phyloP scores from a whole-genome alignment of 306 rosid genomes.

The Quercus cerris region DNA sequence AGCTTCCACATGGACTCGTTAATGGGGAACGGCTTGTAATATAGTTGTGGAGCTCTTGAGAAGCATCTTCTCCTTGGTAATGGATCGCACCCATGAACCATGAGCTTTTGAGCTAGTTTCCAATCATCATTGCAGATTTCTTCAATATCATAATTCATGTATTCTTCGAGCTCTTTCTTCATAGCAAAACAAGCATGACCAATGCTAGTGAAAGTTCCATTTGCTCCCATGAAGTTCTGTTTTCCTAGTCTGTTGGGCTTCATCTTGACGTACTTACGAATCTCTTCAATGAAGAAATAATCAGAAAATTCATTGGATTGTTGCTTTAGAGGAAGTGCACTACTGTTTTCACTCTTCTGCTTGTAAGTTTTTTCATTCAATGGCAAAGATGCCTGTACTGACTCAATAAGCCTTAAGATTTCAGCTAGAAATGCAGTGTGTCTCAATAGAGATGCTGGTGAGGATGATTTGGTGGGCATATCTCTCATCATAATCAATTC shows the following conservation, averaged over 20 bases:
- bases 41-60: slow-evolving; percentile 53
- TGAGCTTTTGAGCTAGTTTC: slow-evolving; percentile 70
- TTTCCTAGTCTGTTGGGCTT: slow-evolving; percentile 67
- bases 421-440: slow-evolving; percentile 57
- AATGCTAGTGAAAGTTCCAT: slow-evolving; percentile 76
- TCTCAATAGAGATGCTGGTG: slow-evolving; percentile 15
- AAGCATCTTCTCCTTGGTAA: slow-evolving; percentile 79
- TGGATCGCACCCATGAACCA: slow-evolving; percentile 87
- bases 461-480: slow-evolving; percentile 19
- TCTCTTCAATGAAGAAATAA: slow-evolving; percentile 65
- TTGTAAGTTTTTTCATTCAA: background rate
- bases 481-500: slow-evolving; percentile 39
- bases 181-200: slow-evolving; percentile 71
- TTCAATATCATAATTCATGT: slow-evolving; percentile 74
- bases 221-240: slow-evolving; percentile 83
- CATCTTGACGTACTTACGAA: slow-evolving; percentile 62
- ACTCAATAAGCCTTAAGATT: slow-evolving; percentile 56
- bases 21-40: slow-evolving; percentile 45
- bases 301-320: slow-evolving; percentile 43
- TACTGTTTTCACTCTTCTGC: background rate
- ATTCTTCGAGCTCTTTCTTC: slow-evolving; percentile 66
- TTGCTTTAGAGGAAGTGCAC: slow-evolving; percentile 46
- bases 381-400: slow-evolving; percentile 25
- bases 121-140: slow-evolving; percentile 83
- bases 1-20: slow-evolving; percentile 60